Base-by-base conservation (phyloP, 345 rosid species). In the Hevea brasiliensis region DNA sequence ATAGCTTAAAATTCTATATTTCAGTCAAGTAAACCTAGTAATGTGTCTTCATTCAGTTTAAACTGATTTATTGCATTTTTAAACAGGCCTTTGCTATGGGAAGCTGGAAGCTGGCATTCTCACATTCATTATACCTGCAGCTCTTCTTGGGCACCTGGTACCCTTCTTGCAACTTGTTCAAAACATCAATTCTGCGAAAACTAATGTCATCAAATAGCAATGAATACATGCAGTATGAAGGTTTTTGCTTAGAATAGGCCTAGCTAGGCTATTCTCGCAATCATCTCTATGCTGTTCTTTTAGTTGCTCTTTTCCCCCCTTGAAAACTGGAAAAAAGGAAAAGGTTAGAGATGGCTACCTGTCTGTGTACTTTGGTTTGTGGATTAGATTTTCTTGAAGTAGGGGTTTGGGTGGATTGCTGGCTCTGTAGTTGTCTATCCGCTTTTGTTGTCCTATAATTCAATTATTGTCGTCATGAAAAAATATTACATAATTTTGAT, bases 61-160 rank as follows among this genome's bases (percentile, higher is more conserved):
- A 59, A 6, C 65, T 68, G 61, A 68, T 51, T 74, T 29, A 29
- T 59, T 77, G 67, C 10, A 66, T 79, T 61, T 53, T 70, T 11
- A 23, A 35, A 61, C 81, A 92, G 97, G 98, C 54, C 97, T 94
- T 10, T 94, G 97, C 79, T 94, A 92, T 44, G 97, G 98, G 51
- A 94, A 94, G 85, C 84, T 94, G 81, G 98, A 94, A 90, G 97
- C 97, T 68, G 94, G 92, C 26, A 65, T 90, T 75, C 92, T 92
- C 29, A 92, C 98, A 14, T 89, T 94, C 79, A 82, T 94, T 58
- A 92, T 94, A 83, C 97, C 98, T 2, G 74, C 88, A 8, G 81
- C 88, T 71, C 93, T 94, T 84, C 97, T 94, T 15, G 95, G 97
- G 0, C 97, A 94, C 80, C 79, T 94, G 98, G 97, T 94, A 88